Conservation (phyloP, 257 asterid genomes). For the Nicotiana tomentosiformis region DNA sequence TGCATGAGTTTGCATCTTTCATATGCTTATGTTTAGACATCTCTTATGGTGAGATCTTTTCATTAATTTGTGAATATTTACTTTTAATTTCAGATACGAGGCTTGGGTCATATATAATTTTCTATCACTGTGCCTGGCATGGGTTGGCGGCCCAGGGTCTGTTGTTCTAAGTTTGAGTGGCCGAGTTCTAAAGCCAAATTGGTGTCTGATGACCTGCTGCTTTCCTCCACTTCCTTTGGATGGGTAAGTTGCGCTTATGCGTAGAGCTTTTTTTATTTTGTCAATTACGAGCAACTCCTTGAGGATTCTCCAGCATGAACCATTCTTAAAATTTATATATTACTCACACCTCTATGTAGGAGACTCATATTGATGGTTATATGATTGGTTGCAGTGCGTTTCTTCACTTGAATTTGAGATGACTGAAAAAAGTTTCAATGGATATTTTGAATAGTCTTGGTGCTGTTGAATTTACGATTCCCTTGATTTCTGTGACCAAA, state of each 20-base stretch:
- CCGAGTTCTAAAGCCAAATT: slow-evolving; percentile 73
- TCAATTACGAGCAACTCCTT: not conserved
- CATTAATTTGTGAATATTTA: slow-evolving; percentile 7
- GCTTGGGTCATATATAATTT: slow-evolving; percentile 99
- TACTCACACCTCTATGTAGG: not conserved
- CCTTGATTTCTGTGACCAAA: not conserved
- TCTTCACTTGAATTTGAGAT: not conserved
- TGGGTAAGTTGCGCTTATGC: slow-evolving; percentile 56
- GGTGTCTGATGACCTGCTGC: slow-evolving; percentile 96
- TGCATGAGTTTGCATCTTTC: not conserved
- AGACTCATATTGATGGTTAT: not conserved
- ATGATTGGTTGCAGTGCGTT: not conserved
- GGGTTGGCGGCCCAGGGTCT: slow-evolving; percentile 99
- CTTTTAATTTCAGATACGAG: slow-evolving; percentile 66
- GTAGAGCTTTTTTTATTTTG: not conserved
- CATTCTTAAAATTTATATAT: not conserved
- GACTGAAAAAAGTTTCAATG: not conserved
- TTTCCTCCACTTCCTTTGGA: slow-evolving; percentile 82
- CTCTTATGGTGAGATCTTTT: not conserved
- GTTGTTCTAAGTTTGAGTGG: slow-evolving; percentile 87
- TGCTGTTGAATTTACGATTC: not conserved
- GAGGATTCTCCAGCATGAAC: not conserved
- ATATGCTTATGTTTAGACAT: not conserved
- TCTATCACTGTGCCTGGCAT: slow-evolving; percentile 93
- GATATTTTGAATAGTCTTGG: not conserved